Base-by-base conservation (phyloP, 495 filamentous ascomycete genomes). In the Talaromyces adpressus region DNA sequence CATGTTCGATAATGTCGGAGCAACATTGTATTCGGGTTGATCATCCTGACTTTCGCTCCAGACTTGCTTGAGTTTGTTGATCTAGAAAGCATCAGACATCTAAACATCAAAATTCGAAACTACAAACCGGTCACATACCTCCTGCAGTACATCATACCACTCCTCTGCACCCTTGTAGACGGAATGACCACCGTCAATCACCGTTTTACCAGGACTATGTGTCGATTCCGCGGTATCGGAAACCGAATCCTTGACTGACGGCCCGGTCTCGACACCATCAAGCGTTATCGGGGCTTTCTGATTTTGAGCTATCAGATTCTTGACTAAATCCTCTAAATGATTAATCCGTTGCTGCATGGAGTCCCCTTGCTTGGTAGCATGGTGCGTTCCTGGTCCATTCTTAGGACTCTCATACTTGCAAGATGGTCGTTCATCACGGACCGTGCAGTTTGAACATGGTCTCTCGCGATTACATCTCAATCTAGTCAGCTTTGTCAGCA, bases 81-180 rank as follows among this genome's bases (percentile, higher is more conserved):
- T 62, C 60, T 62, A 41, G 23, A 36, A 7, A 53, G 3, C 6
- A 23, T 53, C 27, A 53, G 45, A 9, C 41, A 16, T 23, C 22
- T 20, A 29, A 9, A 12, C 29, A 29, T 23, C 3, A 22, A 14
- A 14, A 36, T 36, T 11, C 2, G 7, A 51, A 29, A 8, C 18
- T 20, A 53, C 3, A 9, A 8, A 27, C 27, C 27, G 47, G 7
- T 32, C 1, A 57, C 22, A 18, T 51, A 62, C 60, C 18, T 62
- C 60, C 27, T 62, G 60, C 2, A 62, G 45, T 49, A 62, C 27
- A 62, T 62, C 60, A 62, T 62, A 62, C 60, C 60, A 62, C n/a
- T 62, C 60, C 9, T 62, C 45, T 52, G 27, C 60, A 32, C 47
- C 60, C 51, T 49, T 52, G 51, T 62, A 62, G 7, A 62, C 29